Base-by-base conservation (phyloP, 768 basidiomycete genomes). In the Leccinellum rugosiceps region DNA sequence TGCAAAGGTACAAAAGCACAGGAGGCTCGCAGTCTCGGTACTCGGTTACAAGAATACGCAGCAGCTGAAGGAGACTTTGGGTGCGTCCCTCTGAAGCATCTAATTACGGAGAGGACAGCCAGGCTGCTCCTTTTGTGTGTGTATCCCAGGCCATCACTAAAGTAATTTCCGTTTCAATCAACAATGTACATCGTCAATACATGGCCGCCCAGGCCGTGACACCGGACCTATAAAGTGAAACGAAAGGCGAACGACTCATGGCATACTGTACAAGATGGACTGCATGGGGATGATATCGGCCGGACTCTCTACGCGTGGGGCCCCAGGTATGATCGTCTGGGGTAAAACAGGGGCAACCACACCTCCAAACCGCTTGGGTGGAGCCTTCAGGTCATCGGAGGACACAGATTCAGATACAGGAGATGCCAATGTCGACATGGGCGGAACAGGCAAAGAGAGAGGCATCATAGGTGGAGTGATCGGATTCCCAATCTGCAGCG, bases 11-110 rank as follows among this genome's bases (percentile, higher is more conserved):
- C 95, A 99, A 78, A 97, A 91, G 68, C 94, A 95, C 65, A 94
- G 94, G 63, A 82, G 83, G 53, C 97, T 89, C 75, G 96, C 96
- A 7, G 92, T 98, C 56, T 93, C 91, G 30, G 85, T 97, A n/a
- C 77, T 99, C 54, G 94, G 98, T 68, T 98, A 95, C 69, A n/a
- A n/a, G n/a, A 96, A 98, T 11, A 31, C 11, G 4, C 4, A 4
- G 11, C 10, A 26, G 26, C 6, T 26, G 26, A 26, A 26, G 26
- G 26, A 26, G 26, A 26, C 26, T 26, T 26, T 26, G 26, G 26
- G 26, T 6, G 26, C 6, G 26, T 26, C 6, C 3, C 26, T 26
- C 26, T 26, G 26, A 26, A 6, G 26, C 6, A 26, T 26, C 26
- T 26, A 26, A 26, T 26, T 26, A 26, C 6, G 6, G 3, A 26